Evolutionary conservation across 2,329 filamentous ascomycete genomes (phyloP).

Genomic region (Daldinia sp.): DNA sequence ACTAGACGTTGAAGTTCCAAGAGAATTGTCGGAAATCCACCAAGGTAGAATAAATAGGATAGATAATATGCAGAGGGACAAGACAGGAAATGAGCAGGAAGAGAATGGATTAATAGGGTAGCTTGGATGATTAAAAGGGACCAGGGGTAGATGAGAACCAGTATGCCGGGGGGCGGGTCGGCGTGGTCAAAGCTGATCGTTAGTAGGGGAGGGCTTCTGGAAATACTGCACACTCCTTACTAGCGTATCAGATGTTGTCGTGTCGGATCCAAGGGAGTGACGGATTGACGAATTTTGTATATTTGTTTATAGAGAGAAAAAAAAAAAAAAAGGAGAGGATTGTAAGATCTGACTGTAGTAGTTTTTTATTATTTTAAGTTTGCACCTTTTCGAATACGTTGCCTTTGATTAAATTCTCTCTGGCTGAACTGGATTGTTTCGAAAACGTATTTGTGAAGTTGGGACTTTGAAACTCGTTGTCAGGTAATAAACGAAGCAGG

Average conservation of each 20-base stretch:
- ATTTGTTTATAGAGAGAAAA: slow-evolving; percentile 5
- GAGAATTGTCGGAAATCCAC: slow-evolving; percentile 25
- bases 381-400: slow-evolving; percentile 5
- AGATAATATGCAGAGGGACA: slow-evolving; percentile 28
- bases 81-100: slow-evolving; percentile 39
- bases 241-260: slow-evolving; percentile 45
- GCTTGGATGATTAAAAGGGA: slow-evolving; percentile 44
- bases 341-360: slow-evolving; percentile 11
- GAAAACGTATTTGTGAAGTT: slow-evolving; percentile 23
- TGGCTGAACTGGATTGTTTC: slow-evolving; percentile 15
- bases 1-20: slow-evolving; percentile 8
- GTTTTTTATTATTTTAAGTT: slow-evolving; percentile 18
- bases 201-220: slow-evolving; percentile 47
- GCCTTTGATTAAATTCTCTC: slow-evolving; percentile 27
- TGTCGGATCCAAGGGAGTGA: slow-evolving; percentile 46
- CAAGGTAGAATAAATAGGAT: slow-evolving; percentile 26
- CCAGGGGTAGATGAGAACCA: slow-evolving; percentile 46
- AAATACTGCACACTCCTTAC: slow-evolving; percentile 47
- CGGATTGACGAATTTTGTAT: slow-evolving; percentile 41
- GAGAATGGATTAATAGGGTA: slow-evolving; percentile 42
- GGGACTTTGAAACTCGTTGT: slow-evolving; percentile 13
- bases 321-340: slow-evolving; percentile 11
- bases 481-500: slow-evolving; percentile 21
- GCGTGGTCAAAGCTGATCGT: slow-evolving; percentile 43
- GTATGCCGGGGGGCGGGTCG: slow-evolving; percentile 48